phyloP scores from a whole-genome alignment of 2,329 filamentous ascomycete species.

The Aspergillus fumigatus region DNA sequence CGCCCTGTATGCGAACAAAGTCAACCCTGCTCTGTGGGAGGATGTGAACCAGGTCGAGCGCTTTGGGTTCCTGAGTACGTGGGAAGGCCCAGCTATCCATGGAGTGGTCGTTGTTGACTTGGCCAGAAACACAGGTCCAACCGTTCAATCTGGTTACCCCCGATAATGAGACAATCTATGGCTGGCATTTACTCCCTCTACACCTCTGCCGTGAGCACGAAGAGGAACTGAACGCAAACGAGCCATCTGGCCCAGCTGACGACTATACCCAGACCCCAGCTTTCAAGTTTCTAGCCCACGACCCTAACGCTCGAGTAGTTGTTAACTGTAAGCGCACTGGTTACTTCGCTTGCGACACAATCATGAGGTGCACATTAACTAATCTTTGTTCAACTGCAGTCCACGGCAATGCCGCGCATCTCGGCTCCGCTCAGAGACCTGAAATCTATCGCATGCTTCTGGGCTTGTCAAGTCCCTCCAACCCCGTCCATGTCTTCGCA shows the following conservation, averaged over 20 bases:
- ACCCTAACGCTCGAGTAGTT: conserved; percentile 51
- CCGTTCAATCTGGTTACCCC: conserved; percentile 73
- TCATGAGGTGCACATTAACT: conserved; percentile 3
- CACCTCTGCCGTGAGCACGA: conserved; percentile 72
- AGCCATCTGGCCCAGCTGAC: conserved; percentile 47
- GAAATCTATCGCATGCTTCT: conserved; percentile 73
- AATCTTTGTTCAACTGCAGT: conserved; percentile 20
- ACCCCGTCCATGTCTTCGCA: conserved; percentile 68
- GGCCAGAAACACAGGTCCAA: conserved; percentile 75
- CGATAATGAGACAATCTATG: conserved; percentile 74
- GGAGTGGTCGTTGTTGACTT: conserved; percentile 11
- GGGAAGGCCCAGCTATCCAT: background rate
- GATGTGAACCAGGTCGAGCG: conserved; percentile 71
- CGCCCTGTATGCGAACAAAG: conserved; percentile 75
- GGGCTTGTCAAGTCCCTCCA: conserved; percentile 60
- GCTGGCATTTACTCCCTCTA: conserved; percentile 85
- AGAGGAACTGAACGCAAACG: conserved; percentile 51
- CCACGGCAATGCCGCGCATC: conserved; percentile 72
- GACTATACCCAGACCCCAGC: conserved; percentile 47
- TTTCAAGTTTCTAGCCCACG: conserved; percentile 47
- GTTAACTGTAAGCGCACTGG: conserved; percentile 46
- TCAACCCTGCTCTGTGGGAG: conserved; percentile 68
- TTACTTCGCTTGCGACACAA: background rate
- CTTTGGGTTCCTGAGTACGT: conserved; percentile 79
- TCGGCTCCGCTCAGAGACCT: conserved; percentile 73